These are phyloP conservation scores for Stachybotrys chlorohalonatus DNA, from an alignment of 2,329 filamentous ascomycete genomes.

Conservation along the genomic window DNA sequence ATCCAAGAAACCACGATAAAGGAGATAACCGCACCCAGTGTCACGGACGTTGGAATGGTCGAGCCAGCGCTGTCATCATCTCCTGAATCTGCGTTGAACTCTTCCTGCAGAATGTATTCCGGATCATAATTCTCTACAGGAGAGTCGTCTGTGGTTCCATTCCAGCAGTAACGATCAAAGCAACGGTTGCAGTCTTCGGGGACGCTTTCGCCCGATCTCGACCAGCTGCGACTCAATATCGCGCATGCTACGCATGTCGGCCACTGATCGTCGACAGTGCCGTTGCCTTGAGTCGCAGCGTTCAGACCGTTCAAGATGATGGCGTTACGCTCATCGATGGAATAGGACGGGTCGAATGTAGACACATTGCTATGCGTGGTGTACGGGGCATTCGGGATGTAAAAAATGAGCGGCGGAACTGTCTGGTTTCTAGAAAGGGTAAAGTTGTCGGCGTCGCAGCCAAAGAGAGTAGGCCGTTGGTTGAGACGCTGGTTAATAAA, in stretches of 20 bases:
- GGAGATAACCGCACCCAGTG: too few relatives aligned
- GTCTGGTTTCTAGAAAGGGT: slow-evolving; percentile 13
- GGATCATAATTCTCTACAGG: slow-evolving; percentile 31
- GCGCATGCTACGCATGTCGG: slow-evolving; percentile 73
- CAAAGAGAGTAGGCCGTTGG: slow-evolving; percentile 69
- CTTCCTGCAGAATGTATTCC: slow-evolving; percentile 3
- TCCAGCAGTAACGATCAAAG: slow-evolving; percentile 77
- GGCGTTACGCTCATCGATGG: slow-evolving; percentile 52
- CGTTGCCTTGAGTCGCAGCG: slow-evolving; percentile 68
- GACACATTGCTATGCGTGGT: slow-evolving; percentile 61
- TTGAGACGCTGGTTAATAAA: slow-evolving; percentile 72
- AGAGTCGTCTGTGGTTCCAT: slow-evolving; percentile 47
- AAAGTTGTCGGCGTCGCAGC: slow-evolving; percentile 46
- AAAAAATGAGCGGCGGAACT: slow-evolving; percentile 58
- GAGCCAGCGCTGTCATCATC: background rate
- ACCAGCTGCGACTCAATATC: slow-evolving; percentile 60
- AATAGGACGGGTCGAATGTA: slow-evolving; percentile 60
- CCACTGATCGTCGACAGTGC: slow-evolving; percentile 62
- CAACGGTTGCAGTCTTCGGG: slow-evolving; percentile 64
- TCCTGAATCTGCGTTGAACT: background rate
- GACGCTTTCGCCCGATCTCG: slow-evolving; percentile 52
- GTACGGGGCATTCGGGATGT: slow-evolving; percentile 76
- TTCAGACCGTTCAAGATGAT: slow-evolving; percentile 78
- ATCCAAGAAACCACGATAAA: too few relatives aligned
- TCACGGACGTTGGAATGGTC: too few relatives aligned